These are phyloP conservation scores for Claviceps digitariae DNA, from an alignment of 2,329 filamentous ascomycete genomes.

Conservation along the genomic window DNA sequence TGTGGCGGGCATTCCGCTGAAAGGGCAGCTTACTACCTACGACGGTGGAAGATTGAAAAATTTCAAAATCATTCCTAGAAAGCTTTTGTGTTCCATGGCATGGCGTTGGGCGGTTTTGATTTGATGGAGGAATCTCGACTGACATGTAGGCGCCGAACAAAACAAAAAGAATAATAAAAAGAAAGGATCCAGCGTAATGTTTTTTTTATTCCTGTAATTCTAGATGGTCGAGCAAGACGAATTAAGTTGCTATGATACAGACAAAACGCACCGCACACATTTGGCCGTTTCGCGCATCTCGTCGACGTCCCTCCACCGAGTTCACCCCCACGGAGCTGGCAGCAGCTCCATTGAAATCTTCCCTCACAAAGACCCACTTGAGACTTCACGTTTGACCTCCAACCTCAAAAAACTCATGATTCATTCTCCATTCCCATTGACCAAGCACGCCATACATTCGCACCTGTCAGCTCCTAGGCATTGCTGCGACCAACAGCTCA, in stretches of 20 bases:
- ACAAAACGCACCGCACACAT: no score
- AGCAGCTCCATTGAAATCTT: neutral
- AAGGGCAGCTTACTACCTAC: no score
- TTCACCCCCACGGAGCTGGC: neutral
- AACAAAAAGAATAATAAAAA: no score
- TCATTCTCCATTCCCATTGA: neutral
- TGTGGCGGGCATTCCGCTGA: slow-evolving; percentile 49
- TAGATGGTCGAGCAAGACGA: no score
- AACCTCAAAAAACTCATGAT: neutral
- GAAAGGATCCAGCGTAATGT: no score
- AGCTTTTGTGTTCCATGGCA: neutral
- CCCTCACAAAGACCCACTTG: neutral
- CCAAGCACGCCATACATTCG: neutral
- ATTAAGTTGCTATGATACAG: no score
- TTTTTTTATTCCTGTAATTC: no score
- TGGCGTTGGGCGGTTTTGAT: neutral
- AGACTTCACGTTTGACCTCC: neutral
- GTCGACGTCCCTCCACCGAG: neutral
- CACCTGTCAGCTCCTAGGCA: neutral
- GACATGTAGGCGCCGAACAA: no score
- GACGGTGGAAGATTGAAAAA: no score
- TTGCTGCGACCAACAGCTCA: neutral
- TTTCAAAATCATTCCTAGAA: no score
- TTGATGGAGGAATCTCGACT: neutral
- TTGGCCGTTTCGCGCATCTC: neutral